A percentile compares a stretch with the other conserved stretches of the same genome.
phyloP scores from a whole-genome alignment of 2,329 filamentous ascomycete genomes.

The Aspergillus novoparasiticus region DNA sequence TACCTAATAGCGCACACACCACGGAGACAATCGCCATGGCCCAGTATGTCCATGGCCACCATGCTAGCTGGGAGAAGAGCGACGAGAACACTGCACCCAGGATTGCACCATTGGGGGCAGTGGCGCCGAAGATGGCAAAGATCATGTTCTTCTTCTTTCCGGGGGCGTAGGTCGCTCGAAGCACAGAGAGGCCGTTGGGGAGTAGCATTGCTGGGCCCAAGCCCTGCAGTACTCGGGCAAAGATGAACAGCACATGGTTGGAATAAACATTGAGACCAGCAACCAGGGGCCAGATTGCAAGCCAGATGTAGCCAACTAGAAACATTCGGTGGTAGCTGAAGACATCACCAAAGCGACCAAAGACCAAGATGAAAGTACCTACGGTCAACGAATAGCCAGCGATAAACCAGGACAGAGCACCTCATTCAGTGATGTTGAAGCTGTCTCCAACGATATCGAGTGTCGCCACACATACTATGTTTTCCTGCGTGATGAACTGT shows the following conservation, averaged over 20 bases:
- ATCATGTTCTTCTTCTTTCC: conserved; percentile 63
- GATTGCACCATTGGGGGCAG: conserved; percentile 50
- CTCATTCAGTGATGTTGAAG: conserved; percentile 49
- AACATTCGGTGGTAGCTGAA: conserved; percentile 42
- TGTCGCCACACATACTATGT: conserved; percentile 54
- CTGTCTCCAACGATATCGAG: conserved; percentile 51
- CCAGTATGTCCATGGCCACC: conserved; percentile 60
- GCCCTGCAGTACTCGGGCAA: conserved; percentile 58
- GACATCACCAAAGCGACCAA: conserved; percentile 41
- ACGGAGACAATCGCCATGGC: conserved; percentile 39
- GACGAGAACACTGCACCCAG: conserved; percentile 45
- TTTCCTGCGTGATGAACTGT: conserved; percentile 51
- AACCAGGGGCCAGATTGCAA: conserved; percentile 39
- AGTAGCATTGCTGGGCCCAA: conserved; percentile 63
- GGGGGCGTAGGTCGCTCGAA: conserved; percentile 60
- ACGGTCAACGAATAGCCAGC: conserved; percentile 58
- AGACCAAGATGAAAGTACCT: conserved; percentile 43
- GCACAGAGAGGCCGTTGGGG: conserved; percentile 65
- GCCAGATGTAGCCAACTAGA: conserved; percentile 40
- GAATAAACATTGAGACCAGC: conserved; percentile 40
- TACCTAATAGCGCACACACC: conserved; percentile 39
- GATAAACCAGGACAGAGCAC: conserved; percentile 58
- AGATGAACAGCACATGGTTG: conserved; percentile 53
- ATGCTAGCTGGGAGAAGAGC: conserved; percentile 46
- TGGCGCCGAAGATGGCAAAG: conserved; percentile 56